phyloP scores from a whole-genome alignment of 148 eudicot species.

The Rhododendron williamsianum region DNA sequence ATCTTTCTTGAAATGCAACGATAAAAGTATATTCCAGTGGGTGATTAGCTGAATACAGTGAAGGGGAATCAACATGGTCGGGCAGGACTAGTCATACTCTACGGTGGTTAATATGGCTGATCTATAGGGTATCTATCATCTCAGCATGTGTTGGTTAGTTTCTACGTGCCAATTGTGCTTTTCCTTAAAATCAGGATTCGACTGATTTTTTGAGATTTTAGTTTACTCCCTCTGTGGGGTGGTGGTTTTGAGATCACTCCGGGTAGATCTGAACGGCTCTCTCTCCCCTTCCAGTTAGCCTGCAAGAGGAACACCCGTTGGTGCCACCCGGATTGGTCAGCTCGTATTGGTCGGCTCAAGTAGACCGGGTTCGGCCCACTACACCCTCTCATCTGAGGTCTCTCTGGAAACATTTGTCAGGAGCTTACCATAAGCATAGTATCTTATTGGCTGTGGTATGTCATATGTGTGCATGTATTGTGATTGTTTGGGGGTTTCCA shows the following conservation, averaged over 20 bases:
- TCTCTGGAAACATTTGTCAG: not conserved
- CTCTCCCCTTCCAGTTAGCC: not conserved
- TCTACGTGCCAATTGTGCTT: not conserved
- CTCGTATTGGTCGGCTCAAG: too few relatives aligned
- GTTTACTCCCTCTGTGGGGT: not conserved
- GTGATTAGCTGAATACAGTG: not conserved
- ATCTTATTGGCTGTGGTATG: not conserved
- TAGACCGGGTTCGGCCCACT: not conserved
- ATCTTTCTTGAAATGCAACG: not conserved
- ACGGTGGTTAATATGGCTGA: not conserved
- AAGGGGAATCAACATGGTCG: not conserved
- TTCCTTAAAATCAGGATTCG: not conserved
- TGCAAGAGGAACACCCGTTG: too few relatives aligned
- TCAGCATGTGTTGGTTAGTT: not conserved
- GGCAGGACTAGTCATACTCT: not conserved
- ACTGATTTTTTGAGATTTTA: not conserved
- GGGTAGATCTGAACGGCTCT: not conserved
- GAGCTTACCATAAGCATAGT: not conserved
- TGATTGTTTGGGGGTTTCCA: not conserved
- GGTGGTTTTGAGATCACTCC: not conserved
- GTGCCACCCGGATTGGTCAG: not conserved
- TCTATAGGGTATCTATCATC: not conserved
- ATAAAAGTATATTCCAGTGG: not conserved
- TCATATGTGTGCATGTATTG: not conserved
- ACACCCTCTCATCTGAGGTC: not conserved